phyloP scores from a whole-genome alignment of 257 asterid genomes.

The Gentiana dahurica region DNA sequence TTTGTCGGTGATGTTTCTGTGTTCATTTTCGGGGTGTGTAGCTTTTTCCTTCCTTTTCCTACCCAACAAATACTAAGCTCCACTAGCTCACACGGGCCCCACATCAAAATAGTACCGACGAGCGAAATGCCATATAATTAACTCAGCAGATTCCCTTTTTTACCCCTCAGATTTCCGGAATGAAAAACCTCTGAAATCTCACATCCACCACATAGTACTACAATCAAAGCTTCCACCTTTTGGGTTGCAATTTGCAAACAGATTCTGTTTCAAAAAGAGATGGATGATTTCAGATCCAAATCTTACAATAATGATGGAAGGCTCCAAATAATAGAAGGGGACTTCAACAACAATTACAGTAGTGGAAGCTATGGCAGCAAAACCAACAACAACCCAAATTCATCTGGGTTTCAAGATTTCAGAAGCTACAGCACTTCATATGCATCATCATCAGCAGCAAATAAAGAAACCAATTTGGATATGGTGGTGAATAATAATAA shows the following conservation, averaged over 20 bases:
- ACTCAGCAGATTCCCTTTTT: not conserved
- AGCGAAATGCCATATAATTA: not conserved
- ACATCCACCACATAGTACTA: not conserved
- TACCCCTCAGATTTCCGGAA: conserved; percentile 1
- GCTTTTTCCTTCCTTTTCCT: too few relatives aligned
- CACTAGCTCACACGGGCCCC: not conserved
- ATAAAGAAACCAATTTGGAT: conserved; percentile 25
- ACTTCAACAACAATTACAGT: conserved; percentile 15
- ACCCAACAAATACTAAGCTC: too few relatives aligned
- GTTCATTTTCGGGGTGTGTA: too few relatives aligned
- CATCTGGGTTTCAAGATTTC: conserved; percentile 52
- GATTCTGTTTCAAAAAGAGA: not conserved
- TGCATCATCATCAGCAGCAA: conserved; percentile 31
- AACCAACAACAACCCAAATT: conserved; percentile 27
- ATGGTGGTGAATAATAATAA: not conserved
- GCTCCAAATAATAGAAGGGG: conserved; percentile 7
- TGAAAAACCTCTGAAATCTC: conserved; percentile 1
- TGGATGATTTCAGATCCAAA: conserved; percentile 52
- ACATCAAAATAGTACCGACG: not conserved
- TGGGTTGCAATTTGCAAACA: too few relatives aligned
- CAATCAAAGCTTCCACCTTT: too few relatives aligned
- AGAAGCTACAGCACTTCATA: conserved; percentile 65
- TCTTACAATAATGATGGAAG: conserved; percentile 26
- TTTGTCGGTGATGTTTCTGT: too few relatives aligned
- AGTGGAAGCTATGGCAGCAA: conserved; percentile 9